These are phyloP conservation scores for Saturnispora silvae DNA, from an alignment of 805 yeast species.

Conservation along the genomic window DNA sequence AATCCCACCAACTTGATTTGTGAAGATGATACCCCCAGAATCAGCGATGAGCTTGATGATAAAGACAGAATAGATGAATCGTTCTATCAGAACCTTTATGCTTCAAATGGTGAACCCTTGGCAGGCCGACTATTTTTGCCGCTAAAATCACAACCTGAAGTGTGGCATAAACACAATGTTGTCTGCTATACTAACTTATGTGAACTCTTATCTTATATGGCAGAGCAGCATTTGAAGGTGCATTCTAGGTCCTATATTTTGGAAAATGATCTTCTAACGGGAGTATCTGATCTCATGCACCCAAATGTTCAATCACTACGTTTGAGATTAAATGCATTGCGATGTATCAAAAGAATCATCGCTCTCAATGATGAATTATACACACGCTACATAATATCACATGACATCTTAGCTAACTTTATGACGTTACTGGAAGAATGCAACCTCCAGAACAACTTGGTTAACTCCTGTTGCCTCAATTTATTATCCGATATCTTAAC, in stretches of 20 bases:
- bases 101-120: slow-evolving; percentile 24
- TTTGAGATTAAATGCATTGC: slow-evolving; percentile 53
- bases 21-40: slow-evolving; percentile 11
- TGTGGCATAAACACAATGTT: neutral
- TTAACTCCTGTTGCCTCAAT: slow-evolving; percentile 69
- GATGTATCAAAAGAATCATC: slow-evolving; percentile 58
- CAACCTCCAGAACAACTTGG: slow-evolving; percentile 44
- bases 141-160: slow-evolving; percentile 12
- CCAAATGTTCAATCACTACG: slow-evolving; percentile 34
- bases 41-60: slow-evolving; percentile 19
- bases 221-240: slow-evolving; percentile 49
- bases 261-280: slow-evolving; percentile 45
- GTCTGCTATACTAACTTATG: slow-evolving; percentile 34
- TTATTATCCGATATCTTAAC: slow-evolving; percentile 26
- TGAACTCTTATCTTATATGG: slow-evolving; percentile 60
- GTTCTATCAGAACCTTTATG: slow-evolving; percentile 52
- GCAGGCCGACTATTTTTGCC: slow-evolving; percentile 23
- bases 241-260: slow-evolving; percentile 54
- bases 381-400: slow-evolving; percentile 43
- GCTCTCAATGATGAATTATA: slow-evolving; percentile 53
- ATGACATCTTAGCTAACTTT: slow-evolving; percentile 40
- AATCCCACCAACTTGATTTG: slow-evolving; percentile 35
- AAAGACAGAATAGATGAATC: slow-evolving; percentile 23
- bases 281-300: slow-evolving; percentile 41
- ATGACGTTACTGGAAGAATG: slow-evolving; percentile 40